phyloP scores from a whole-genome alignment of 257 asterid species.

The Salvia hispanica region DNA sequence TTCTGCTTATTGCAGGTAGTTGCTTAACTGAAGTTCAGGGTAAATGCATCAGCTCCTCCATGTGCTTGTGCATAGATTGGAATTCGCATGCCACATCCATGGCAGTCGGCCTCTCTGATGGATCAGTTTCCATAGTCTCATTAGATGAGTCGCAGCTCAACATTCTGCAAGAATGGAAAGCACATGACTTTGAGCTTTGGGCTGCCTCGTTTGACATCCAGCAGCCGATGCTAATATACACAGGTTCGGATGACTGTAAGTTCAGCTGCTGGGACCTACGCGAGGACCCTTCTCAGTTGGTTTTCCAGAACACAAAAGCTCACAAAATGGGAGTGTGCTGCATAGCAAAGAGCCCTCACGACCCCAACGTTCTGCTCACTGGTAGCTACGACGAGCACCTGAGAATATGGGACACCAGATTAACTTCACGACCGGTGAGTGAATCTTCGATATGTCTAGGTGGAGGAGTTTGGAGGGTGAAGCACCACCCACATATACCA shows the following conservation, averaged over 20 bases:
- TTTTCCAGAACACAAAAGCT: slow-evolving; percentile 63
- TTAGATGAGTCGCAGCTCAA: slow-evolving; percentile 52
- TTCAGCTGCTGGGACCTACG: slow-evolving; percentile 92
- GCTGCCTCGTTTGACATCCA: slow-evolving; percentile 79
- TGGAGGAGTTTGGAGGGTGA: slow-evolving; percentile 95
- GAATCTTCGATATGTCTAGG: slow-evolving; percentile 61
- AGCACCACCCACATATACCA: slow-evolving; percentile 66
- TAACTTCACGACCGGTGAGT: slow-evolving; percentile 55
- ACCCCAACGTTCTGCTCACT: slow-evolving; percentile 62
- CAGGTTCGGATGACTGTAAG: slow-evolving; percentile 94
- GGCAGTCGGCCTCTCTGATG: slow-evolving; percentile 84
- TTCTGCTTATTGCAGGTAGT: slow-evolving; percentile 46
- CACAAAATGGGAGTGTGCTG: slow-evolving; percentile 89
- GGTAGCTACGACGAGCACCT: slow-evolving; percentile 88
- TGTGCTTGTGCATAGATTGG: slow-evolving; percentile 96
- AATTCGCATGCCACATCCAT: slow-evolving; percentile 64
- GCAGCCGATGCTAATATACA: slow-evolving; percentile 72
- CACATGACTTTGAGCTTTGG: slow-evolving; percentile 90
- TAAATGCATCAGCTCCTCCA: slow-evolving; percentile 69
- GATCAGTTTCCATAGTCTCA: slow-evolving; percentile 73
- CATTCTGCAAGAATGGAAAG: slow-evolving; percentile 68
- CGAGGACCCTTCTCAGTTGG: slow-evolving; percentile 54
- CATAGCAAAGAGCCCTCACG: slow-evolving; percentile 71
- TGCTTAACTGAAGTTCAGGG: slow-evolving; percentile 50
- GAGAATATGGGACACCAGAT: slow-evolving; percentile 85